Evolutionary conservation across 805 yeast species (phyloP).

Genomic region (Spathaspora arborariae): DNA sequence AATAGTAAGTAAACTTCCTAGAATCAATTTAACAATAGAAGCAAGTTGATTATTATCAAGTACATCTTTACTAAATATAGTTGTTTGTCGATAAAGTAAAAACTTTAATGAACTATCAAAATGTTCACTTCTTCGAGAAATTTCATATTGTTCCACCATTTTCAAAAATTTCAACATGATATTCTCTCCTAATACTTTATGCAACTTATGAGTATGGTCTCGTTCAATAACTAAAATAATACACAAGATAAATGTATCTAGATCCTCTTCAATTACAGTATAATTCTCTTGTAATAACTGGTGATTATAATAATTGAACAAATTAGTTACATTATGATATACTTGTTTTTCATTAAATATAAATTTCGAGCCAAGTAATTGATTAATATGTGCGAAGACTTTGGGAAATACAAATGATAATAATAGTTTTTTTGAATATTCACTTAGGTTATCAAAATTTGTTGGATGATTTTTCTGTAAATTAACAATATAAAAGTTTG

Average conservation of each 20-base stretch:
- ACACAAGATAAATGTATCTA: slow-evolving; percentile 25
- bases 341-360: slow-evolving; percentile 32
- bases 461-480: slow-evolving; percentile 6
- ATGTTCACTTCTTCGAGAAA: not conserved
- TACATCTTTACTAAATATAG: slow-evolving; percentile 25
- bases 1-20: slow-evolving; percentile 26
- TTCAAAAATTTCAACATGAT: slow-evolving; percentile 24
- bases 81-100: slow-evolving; percentile 30
- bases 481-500: slow-evolving; percentile 34
- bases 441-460: slow-evolving; percentile 18
- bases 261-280: slow-evolving; percentile 16
- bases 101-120: slow-evolving; percentile 21
- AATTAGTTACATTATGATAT: slow-evolving; percentile 18
- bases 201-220: slow-evolving; percentile 14
- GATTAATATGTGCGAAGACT: slow-evolving; percentile 32
- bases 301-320: slow-evolving; percentile 22
- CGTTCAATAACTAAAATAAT: slow-evolving; percentile 29
- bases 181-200: slow-evolving; percentile 23
- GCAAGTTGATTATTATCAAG: slow-evolving; percentile 31
- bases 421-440: slow-evolving; percentile 31
- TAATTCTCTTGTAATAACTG: slow-evolving; percentile 30
- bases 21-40: slow-evolving; percentile 27
- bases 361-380: slow-evolving; percentile 29
- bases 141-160: slow-evolving; percentile 15
- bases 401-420: slow-evolving; percentile 33